Conservation (phyloP, 164 flowering plant species). For the Stephania cephalantha region DNA sequence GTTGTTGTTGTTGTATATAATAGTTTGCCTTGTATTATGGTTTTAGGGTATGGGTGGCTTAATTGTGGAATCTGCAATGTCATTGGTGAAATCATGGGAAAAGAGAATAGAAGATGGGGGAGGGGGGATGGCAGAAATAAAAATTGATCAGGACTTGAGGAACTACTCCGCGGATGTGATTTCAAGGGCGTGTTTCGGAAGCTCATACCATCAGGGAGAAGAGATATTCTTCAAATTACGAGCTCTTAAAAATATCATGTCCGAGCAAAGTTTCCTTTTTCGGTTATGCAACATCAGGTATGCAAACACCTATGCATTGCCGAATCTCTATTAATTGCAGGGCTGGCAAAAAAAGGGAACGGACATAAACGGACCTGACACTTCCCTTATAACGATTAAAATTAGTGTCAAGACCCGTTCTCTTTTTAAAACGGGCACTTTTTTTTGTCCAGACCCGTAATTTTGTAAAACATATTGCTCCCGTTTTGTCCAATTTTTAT, state of each 20-base stretch:
- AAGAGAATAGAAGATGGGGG: constrained; percentile 21
- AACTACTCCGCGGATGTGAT: constrained; percentile 12
- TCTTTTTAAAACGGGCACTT: no score
- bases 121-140: constrained; percentile 22
- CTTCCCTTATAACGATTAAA: no score
- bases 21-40: neutral
- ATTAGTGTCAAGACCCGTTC: no score
- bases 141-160: constrained; percentile 15
- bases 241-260: constrained; percentile 11
- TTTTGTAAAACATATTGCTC: no score
- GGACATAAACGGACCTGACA: no score
- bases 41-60: constrained; percentile 34
- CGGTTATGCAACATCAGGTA: constrained; percentile 12
- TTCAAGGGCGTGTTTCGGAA: constrained; percentile 18
- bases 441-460: no score
- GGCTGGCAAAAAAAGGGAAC: no score
- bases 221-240: constrained; percentile 10
- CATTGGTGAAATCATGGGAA: constrained; percentile 35
- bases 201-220: constrained; percentile 7
- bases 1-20: no score
- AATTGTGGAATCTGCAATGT: constrained; percentile 31
- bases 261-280: constrained; percentile 3
- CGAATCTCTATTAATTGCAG: no score
- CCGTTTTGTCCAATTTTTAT: no score
- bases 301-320: neutral